Conservation (phyloP, 768 basidiomycete genomes). For the Cyathus striatus region DNA sequence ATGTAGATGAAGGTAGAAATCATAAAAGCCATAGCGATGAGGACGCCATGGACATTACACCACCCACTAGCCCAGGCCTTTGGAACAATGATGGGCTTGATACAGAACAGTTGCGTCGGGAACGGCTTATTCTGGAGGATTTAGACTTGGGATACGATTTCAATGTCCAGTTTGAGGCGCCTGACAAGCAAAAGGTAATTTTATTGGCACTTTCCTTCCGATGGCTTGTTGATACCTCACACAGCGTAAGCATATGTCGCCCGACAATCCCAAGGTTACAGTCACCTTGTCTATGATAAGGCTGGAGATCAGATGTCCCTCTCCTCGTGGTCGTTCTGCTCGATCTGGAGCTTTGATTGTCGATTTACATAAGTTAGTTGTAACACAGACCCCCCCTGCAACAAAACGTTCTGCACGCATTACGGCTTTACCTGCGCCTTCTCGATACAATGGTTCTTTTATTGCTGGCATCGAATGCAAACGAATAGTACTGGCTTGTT, state of each 20-base stretch:
- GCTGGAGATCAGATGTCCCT: conserved; percentile 61
- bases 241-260: no score
- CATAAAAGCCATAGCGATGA: conserved; percentile 8
- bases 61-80: conserved; percentile 29
- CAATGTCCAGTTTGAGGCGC: no score
- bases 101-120: conserved; percentile 35
- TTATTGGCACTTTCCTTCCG: no score
- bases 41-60: conserved; percentile 18
- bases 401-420: conserved; percentile 20
- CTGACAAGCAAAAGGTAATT: no score
- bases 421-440: conserved; percentile 4
- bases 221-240: no score
- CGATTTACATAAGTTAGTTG: conserved; percentile 51
- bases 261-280: conserved; percentile 16
- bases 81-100: conserved; percentile 17
- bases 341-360: conserved; percentile 69
- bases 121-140: conserved; percentile 54
- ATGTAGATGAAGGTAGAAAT: conserved; percentile 3
- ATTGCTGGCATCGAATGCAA: conserved; percentile 36
- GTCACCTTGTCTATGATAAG: conserved; percentile 56
- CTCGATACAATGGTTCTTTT: conserved; percentile 9
- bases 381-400: conserved; percentile 12
- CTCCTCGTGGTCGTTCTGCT: conserved; percentile 37
- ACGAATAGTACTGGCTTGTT: conserved; percentile 46
- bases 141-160: conserved; percentile 47